These are phyloP conservation scores for Ogataea corticis DNA, from an alignment of 805 yeast genomes.

Conservation along the genomic window DNA sequence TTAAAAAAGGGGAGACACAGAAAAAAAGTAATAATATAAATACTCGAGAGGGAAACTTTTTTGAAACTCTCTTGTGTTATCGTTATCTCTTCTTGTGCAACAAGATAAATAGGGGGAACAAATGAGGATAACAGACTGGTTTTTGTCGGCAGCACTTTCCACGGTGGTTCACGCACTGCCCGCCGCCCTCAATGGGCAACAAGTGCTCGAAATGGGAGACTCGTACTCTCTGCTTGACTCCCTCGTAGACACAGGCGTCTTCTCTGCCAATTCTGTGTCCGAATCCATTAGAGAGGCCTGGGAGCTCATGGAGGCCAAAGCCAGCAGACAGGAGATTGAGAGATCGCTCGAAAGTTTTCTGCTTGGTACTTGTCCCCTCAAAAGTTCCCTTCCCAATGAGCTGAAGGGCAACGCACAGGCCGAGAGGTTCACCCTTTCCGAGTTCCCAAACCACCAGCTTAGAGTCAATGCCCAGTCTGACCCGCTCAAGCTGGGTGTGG, in stretches of 20 bases:
- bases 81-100: neutral
- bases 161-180: neutral
- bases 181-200: neutral
- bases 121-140: neutral
- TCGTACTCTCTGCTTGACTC: conserved; percentile 5
- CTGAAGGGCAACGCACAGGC: neutral
- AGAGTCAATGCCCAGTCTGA: conserved; percentile 30
- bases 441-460: conserved; percentile 26
- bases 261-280: neutral
- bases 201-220: neutral
- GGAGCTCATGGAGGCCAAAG: conserved; percentile 13
- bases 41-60: neutral
- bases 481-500: conserved; percentile 75
- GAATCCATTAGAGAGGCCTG: conserved; percentile 16
- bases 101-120: neutral
- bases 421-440: conserved; percentile 12
- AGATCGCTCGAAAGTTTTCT: conserved; percentile 11
- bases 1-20: too few relatives aligned
- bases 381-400: conserved; percentile 10
- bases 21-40: too few relatives aligned
- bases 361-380: conserved; percentile 11
- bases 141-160: neutral
- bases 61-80: neutral
- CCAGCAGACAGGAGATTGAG: conserved; percentile 8
- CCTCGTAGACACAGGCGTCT: conserved; percentile 4